phyloP scores from a whole-genome alignment of 73 alveolate genomes.

The Blepharisma japonicum region DNA sequence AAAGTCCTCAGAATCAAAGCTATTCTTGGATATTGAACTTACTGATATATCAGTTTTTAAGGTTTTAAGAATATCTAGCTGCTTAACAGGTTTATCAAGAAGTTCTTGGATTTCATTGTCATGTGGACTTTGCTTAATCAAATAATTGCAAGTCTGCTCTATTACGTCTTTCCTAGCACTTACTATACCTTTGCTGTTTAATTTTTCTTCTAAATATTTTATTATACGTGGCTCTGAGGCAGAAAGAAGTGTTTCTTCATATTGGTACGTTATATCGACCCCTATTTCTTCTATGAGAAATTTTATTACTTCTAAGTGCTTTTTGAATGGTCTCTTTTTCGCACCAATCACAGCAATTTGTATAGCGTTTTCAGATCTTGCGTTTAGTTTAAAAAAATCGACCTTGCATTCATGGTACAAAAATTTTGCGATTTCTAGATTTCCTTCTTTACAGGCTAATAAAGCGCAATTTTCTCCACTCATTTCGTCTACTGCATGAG shows the following conservation, averaged over 20 bases:
- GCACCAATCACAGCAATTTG: constrained; percentile 3
- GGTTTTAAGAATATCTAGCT: too few relatives aligned
- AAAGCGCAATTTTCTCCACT: constrained; percentile 32
- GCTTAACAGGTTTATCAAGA: too few relatives aligned
- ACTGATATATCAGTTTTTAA: too few relatives aligned
- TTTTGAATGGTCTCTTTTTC: neutral
- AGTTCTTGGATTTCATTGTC: too few relatives aligned
- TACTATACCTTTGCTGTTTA: too few relatives aligned
- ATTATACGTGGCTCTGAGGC: neutral
- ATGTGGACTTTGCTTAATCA: too few relatives aligned
- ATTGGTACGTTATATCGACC: neutral
- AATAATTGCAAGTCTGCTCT: too few relatives aligned
- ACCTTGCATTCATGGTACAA: constrained; percentile 13
- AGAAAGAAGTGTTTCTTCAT: constrained; percentile 18
- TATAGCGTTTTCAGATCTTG: constrained; percentile 17
- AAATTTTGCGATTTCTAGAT: neutral
- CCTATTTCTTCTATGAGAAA: constrained; percentile 3
- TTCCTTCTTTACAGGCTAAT: constrained; percentile 18
- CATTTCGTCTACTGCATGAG: neutral
- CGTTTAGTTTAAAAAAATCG: neutral
- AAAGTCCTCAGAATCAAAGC: too few relatives aligned
- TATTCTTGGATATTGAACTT: too few relatives aligned
- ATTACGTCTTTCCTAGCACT: too few relatives aligned
- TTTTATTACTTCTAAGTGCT: neutral
- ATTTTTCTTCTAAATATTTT: neutral